These are phyloP conservation scores for Penicillium griseofulvum DNA, from an alignment of 2,329 filamentous ascomycete species.

Conservation along the genomic window DNA sequence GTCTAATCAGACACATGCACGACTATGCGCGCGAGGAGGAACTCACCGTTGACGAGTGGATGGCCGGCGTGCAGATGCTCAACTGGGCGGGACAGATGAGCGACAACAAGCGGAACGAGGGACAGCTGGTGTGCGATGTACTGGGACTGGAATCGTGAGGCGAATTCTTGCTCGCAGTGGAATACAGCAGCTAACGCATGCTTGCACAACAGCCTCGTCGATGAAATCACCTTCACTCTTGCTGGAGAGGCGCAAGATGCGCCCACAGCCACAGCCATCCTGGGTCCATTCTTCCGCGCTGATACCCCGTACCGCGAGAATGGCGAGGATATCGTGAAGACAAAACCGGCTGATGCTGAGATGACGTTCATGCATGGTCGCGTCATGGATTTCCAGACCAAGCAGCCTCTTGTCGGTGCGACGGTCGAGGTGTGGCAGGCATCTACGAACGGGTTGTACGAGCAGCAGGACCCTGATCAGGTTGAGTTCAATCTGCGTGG, in stretches of 20 bases:
- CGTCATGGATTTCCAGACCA: constrained; percentile 58
- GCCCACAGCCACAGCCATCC: constrained; percentile 72
- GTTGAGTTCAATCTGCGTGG: constrained; percentile 72
- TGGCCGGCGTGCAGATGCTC: constrained; percentile 55
- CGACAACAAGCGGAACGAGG: constrained; percentile 61
- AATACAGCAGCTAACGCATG: background rate
- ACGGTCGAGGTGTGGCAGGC: constrained; percentile 78
- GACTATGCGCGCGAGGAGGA: constrained; percentile 60
- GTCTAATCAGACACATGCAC: constrained; percentile 56
- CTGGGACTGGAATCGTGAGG: constrained; percentile 57
- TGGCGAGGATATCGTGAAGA: constrained; percentile 63
- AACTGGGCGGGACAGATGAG: constrained; percentile 65
- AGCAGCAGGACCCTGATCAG: constrained; percentile 71
- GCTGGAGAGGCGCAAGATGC: constrained; percentile 53
- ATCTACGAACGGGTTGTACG: constrained; percentile 68
- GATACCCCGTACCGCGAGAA: constrained; percentile 69
- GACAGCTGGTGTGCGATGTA: constrained; percentile 59
- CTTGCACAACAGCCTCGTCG: constrained; percentile 56
- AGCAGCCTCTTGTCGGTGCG: constrained; percentile 63
- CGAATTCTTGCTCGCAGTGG: background rate
- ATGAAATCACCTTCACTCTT: constrained; percentile 74
- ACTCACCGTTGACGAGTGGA: constrained; percentile 59
- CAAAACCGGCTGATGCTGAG: constrained; percentile 50
- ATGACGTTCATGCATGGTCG: constrained; percentile 64
- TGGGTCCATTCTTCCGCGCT: constrained; percentile 80